Evolutionary conservation across 345 rosid species (phyloP).

Genomic region (Boechera divaricarpa): DNA sequence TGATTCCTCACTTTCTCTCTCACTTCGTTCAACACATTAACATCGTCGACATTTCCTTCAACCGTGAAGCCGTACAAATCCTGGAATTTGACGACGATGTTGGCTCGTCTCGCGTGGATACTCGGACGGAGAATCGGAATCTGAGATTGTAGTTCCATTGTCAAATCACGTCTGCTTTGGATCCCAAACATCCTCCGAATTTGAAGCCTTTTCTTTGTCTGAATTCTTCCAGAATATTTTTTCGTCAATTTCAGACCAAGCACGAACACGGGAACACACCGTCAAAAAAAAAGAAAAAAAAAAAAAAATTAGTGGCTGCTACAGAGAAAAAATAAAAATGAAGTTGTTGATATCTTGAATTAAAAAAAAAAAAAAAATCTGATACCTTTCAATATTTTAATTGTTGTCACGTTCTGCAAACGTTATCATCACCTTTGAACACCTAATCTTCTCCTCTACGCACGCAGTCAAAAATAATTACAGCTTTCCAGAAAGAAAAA

Average conservation of each 20-base stretch:
- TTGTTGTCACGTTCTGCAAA: constrained; percentile 46
- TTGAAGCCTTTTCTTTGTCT: not conserved
- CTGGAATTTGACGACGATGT: constrained; percentile 86
- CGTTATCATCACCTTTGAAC: constrained; percentile 41
- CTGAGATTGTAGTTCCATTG: constrained; percentile 77
- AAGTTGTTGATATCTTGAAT: constrained; percentile 10
- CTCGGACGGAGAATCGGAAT: constrained; percentile 88
- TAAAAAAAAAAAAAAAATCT: not conserved
- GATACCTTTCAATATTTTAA: constrained; percentile 39
- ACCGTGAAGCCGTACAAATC: constrained; percentile 94
- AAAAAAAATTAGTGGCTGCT: not conserved
- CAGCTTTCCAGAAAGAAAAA: constrained; percentile 15
- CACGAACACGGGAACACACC: constrained; percentile 49
- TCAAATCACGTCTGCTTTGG: constrained; percentile 67
- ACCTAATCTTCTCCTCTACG: constrained; percentile 28
- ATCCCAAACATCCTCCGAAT: constrained; percentile 60
- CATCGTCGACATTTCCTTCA: constrained; percentile 99
- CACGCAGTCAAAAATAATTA: constrained; percentile 25
- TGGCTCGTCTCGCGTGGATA: constrained; percentile 95
- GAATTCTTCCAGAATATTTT: not conserved
- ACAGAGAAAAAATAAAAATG: not conserved
- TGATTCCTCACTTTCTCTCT: constrained; percentile 97
- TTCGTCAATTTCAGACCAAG: constrained; percentile 47
- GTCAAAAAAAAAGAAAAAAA: constrained; percentile 44
- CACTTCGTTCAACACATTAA: constrained; percentile 88